Conservation (phyloP, 495 filamentous ascomycete genomes). For the Aspergillus indologenus region DNA sequence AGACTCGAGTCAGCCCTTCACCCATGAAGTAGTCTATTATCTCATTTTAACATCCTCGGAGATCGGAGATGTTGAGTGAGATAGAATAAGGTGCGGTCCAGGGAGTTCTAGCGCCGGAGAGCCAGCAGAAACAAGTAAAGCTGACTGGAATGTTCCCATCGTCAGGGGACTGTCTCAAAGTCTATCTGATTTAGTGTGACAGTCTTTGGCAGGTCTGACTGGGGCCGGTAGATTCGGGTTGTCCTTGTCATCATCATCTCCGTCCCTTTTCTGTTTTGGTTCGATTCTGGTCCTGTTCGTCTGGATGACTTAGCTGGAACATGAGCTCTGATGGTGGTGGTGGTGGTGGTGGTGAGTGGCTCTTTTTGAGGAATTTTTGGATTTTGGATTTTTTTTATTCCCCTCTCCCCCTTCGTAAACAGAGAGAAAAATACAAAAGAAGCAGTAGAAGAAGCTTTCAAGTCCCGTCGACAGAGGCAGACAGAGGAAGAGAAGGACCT, state of each 20-base stretch:
- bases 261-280: no score
- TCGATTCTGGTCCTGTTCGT: no score
- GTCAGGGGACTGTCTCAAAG: neutral
- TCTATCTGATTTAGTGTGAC: neutral
- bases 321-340: no score
- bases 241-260: neutral
- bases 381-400: neutral
- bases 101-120: slow-evolving; percentile 2
- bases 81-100: slow-evolving; percentile 2
- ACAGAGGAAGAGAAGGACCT: neutral
- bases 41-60: neutral
- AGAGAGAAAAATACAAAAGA: neutral
- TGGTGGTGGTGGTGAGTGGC: no score
- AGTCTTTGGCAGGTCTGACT: neutral
- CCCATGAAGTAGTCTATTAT: no score
- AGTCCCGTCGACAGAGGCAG: neutral
- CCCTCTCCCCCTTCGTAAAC: no score
- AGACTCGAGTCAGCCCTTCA: neutral
- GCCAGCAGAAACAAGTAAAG: neutral
- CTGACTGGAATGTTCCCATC: neutral
- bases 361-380: no score
- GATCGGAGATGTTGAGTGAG: neutral
- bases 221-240: neutral
- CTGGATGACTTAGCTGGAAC: no score
- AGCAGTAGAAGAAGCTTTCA: neutral